phyloP scores from a whole-genome alignment of 1,284 basidiomycete species.

The Irpex sp. region DNA sequence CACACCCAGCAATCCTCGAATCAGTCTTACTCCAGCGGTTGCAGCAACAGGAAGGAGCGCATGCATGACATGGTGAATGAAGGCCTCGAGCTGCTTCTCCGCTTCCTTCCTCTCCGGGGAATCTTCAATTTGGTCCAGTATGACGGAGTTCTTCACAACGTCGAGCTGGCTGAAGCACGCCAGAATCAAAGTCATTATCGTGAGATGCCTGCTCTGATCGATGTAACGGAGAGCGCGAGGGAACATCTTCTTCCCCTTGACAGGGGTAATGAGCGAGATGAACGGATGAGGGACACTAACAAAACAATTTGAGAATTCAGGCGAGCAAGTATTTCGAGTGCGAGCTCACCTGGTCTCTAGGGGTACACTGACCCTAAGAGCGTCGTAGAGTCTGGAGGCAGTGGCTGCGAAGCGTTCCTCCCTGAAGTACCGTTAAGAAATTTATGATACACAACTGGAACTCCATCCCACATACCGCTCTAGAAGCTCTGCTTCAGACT shows the following conservation, averaged over 20 bases:
- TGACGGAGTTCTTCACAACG: constrained; percentile 73
- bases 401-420: constrained; percentile 56
- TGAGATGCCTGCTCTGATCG: constrained; percentile 76
- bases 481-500: constrained; percentile 54
- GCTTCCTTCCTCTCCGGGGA: constrained; percentile 67
- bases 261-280: constrained; percentile 84
- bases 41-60: constrained; percentile 82
- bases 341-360: constrained; percentile 75
- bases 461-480: constrained; percentile 43
- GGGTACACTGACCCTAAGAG: constrained; percentile 84
- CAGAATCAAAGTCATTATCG: constrained; percentile 87
- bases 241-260: constrained; percentile 93
- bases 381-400: constrained; percentile 77
- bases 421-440: constrained; percentile 35
- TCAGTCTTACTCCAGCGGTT: constrained; percentile 74
- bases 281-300: constrained; percentile 97
- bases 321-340: constrained; percentile 3
- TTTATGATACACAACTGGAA: too few relatives aligned
- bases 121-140: constrained; percentile 69
- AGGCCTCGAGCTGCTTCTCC: constrained; percentile 87
- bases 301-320: background rate
- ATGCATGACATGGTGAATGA: constrained; percentile 84
- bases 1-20: constrained; percentile 85
- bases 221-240: constrained; percentile 90
- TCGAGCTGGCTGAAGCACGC: constrained; percentile 94